Evolutionary conservation across 1,284 basidiomycete species (phyloP).

Genomic region (Rhodofomes roseus): DNA sequence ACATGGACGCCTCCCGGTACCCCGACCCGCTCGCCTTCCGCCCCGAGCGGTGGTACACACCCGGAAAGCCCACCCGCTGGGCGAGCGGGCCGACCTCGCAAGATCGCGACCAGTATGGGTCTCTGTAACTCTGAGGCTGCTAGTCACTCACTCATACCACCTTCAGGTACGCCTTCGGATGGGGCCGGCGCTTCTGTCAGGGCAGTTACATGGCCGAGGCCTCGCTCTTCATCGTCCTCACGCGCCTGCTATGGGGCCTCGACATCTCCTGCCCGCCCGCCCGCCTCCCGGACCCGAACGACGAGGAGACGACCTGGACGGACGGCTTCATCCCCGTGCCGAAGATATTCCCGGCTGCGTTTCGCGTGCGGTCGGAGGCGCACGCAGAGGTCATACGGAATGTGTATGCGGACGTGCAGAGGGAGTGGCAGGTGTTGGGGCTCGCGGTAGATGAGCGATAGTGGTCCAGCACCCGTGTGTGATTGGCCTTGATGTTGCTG

Average conservation of each 20-base stretch:
- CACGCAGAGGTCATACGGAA: slow-evolving; percentile 18
- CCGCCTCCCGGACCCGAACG: slow-evolving; percentile 23
- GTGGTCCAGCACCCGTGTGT: too few species aligned
- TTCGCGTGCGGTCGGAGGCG: slow-evolving; percentile 22
- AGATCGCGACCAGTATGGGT: slow-evolving; percentile 23
- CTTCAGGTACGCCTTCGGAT: slow-evolving; percentile 28
- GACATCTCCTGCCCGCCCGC: slow-evolving; percentile 24
- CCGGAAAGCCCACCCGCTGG: slow-evolving; percentile 20
- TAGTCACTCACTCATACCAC: slow-evolving; percentile 6
- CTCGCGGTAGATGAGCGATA: slow-evolving; percentile 16
- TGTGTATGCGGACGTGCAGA: slow-evolving; percentile 25
- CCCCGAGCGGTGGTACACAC: slow-evolving; percentile 21
- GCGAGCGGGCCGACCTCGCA: slow-evolving; percentile 23
- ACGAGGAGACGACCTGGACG: slow-evolving; percentile 23
- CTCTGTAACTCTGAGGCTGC: background rate
- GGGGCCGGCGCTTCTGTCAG: slow-evolving; percentile 29
- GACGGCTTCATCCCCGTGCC: slow-evolving; percentile 26
- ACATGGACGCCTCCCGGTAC: slow-evolving; percentile 12
- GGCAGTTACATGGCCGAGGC: slow-evolving; percentile 26
- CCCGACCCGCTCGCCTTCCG: slow-evolving; percentile 18
- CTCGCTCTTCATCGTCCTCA: slow-evolving; percentile 27
- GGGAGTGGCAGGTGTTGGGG: slow-evolving; percentile 25
- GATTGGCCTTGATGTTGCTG: too few species aligned
- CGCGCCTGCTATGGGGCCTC: slow-evolving; percentile 27
- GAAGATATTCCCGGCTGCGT: slow-evolving; percentile 21